These are phyloP conservation scores for Coccinonectria pachysandricola DNA, from an alignment of 2,329 filamentous ascomycete genomes.

Conservation along the genomic window DNA sequence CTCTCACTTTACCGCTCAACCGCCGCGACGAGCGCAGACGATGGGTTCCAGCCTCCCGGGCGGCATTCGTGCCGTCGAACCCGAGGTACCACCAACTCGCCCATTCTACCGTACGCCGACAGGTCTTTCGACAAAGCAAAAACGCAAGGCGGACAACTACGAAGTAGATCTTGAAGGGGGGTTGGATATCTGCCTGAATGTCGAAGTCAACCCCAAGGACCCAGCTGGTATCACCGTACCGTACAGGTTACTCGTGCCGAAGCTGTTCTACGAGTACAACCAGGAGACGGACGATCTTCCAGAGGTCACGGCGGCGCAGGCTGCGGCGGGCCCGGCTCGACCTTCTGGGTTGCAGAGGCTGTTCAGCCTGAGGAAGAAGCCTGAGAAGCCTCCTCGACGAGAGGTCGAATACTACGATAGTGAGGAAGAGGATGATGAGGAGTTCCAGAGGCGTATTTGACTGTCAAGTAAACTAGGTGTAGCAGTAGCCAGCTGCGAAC, in stretches of 20 bases:
- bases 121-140: constrained; percentile 52
- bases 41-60: constrained; percentile 20
- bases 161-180: constrained; percentile 72
- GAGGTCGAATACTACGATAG: constrained; percentile 15
- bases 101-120: constrained; percentile 62
- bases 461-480: constrained; percentile 4
- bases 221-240: constrained; percentile 80
- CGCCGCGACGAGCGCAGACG: constrained; percentile 23
- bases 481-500: too few relatives aligned
- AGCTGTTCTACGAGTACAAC: constrained; percentile 51
- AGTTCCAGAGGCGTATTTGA: constrained; percentile 7
- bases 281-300: constrained; percentile 27
- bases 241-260: constrained; percentile 78
- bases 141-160: constrained; percentile 41
- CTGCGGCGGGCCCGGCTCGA: constrained; percentile 13
- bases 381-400: constrained; percentile 10
- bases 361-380: constrained; percentile 33
- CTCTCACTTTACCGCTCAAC: constrained; percentile 40
- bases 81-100: constrained; percentile 12
- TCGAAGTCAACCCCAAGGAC: constrained; percentile 78
- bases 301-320: constrained; percentile 1
- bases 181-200: constrained; percentile 77
- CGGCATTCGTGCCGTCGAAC: constrained; percentile 16
- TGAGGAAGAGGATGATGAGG: constrained; percentile 16
- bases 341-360: constrained; percentile 33